A percentile compares a stretch with the other conserved stretches of the same genome.
Conservation (phyloP, 2,329 filamentous ascomycete species). For the Ceratocystis huliohia region DNA sequence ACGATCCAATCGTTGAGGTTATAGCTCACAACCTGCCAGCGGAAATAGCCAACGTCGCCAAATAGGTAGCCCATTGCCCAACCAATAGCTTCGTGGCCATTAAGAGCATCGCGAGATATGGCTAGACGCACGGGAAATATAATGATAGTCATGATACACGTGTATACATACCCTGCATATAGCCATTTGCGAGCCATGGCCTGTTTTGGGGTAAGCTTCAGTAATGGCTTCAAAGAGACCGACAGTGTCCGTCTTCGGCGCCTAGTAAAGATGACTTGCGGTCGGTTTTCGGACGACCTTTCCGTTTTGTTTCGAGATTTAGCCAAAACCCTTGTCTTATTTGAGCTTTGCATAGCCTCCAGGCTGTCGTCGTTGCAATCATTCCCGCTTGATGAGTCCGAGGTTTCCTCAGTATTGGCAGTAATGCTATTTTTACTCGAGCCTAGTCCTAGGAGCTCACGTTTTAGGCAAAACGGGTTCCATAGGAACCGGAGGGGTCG, state of each 20-base stretch:
- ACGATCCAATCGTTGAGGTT: slow-evolving; percentile 64
- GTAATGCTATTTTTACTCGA: slow-evolving; percentile 25
- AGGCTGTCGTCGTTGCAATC: neutral
- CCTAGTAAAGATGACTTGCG: slow-evolving; percentile 33
- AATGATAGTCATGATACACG: slow-evolving; percentile 51
- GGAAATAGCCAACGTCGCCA: slow-evolving; percentile 60
- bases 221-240: slow-evolving; percentile 55
- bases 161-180: slow-evolving; percentile 70
- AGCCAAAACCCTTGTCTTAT: neutral
- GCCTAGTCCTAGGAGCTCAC: slow-evolving; percentile 21
- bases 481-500: slow-evolving; percentile 10
- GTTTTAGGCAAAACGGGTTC: slow-evolving; percentile 16
- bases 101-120: slow-evolving; percentile 53
- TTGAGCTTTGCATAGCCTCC: neutral
- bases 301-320: neutral
- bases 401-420: neutral
- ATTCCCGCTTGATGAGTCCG: neutral
- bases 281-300: neutral
- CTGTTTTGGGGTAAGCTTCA: slow-evolving; percentile 67
- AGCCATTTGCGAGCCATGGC: slow-evolving; percentile 66
- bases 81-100: slow-evolving; percentile 67
- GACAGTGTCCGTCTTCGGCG: slow-evolving; percentile 54
- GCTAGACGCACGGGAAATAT: slow-evolving; percentile 59
- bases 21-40: slow-evolving; percentile 55
- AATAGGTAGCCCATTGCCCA: slow-evolving; percentile 88